A percentile compares a stretch with the other conserved stretches of the same genome.
phyloP scores from a whole-genome alignment of 176 grass and related monocot species.

The Leersia perrieri region DNA sequence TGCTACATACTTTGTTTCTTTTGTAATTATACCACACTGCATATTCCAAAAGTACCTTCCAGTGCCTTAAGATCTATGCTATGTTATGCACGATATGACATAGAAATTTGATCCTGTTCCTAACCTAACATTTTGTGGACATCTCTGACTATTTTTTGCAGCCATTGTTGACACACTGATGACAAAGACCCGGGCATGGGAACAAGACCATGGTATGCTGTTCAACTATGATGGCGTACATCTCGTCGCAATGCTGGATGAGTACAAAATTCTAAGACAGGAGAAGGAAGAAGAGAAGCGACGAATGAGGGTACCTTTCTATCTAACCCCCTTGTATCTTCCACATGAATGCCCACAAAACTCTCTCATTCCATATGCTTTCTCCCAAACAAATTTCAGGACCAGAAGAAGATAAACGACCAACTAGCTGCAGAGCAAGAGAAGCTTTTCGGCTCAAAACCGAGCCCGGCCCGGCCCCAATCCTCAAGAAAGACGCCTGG shows the following conservation, averaged over 20 bases:
- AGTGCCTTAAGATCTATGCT: not conserved
- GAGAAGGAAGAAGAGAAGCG: slow-evolving; percentile 89
- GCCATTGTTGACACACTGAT: slow-evolving; percentile 75
- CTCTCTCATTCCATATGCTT: not conserved
- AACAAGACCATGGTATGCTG: slow-evolving; percentile 50
- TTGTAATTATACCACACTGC: not conserved
- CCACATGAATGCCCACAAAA: not conserved
- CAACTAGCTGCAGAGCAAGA: slow-evolving; percentile 74
- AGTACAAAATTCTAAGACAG: slow-evolving; percentile 71
- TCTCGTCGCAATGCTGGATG: slow-evolving; percentile 86
- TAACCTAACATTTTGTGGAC: slow-evolving; percentile 2
- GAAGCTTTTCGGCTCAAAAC: slow-evolving; percentile 55
- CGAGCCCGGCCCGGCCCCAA: slow-evolving; percentile 59
- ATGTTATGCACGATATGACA: not conserved
- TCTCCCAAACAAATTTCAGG: slow-evolving; percentile 39
- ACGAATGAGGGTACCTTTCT: slow-evolving; percentile 55
- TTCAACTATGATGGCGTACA: slow-evolving; percentile 79
- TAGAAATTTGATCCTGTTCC: not conserved
- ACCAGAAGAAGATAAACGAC: slow-evolving; percentile 86
- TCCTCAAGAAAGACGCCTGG: slow-evolving; percentile 59
- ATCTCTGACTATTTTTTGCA: slow-evolving; percentile 12
- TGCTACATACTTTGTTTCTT: not conserved
- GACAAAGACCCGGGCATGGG: slow-evolving; percentile 71
- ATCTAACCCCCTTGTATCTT: not conserved
- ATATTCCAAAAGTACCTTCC: not conserved